Percentiles rank a stretch among this genome's conserved stretches.
Conservation (phyloP, 768 basidiomycete species). For the Russula dissimulans region DNA sequence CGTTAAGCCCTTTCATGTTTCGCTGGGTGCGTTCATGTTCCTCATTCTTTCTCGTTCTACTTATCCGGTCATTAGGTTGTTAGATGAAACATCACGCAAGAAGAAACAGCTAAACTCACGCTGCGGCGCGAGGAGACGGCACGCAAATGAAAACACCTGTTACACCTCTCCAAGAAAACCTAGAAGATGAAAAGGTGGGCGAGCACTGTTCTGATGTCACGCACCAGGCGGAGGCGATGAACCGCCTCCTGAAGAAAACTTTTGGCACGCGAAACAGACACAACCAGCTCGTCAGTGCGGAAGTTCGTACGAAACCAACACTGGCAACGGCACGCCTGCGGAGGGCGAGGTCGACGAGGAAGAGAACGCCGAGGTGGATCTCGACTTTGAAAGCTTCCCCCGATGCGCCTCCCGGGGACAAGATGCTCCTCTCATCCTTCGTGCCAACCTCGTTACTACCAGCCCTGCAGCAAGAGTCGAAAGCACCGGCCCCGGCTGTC, state of each 20-base stretch:
- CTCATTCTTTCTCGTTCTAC: neutral
- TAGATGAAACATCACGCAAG: slow-evolving; percentile 34
- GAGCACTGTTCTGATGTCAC: neutral
- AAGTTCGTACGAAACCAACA: slow-evolving; percentile 33
- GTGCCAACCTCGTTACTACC: slow-evolving; percentile 36
- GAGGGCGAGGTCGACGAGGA: slow-evolving; percentile 35
- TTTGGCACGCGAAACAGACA: slow-evolving; percentile 57
- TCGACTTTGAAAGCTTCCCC: too few species aligned
- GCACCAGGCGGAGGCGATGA: slow-evolving; percentile 73
- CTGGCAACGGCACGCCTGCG: slow-evolving; percentile 23
- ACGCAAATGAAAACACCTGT: slow-evolving; percentile 65
- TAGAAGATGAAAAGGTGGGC: slow-evolving; percentile 75
- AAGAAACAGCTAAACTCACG: slow-evolving; percentile 65
- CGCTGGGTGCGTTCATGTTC: slow-evolving; percentile 36
- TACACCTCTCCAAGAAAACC: slow-evolving; percentile 53
- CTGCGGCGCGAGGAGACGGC: slow-evolving; percentile 73
- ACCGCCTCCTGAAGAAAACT: slow-evolving; percentile 80
- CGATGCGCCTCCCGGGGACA: slow-evolving; percentile 1
- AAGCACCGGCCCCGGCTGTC: slow-evolving; percentile 7
- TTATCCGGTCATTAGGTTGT: neutral
- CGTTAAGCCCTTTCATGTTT: slow-evolving; percentile 59
- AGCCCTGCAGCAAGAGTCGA: neutral
- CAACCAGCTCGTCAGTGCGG: slow-evolving; percentile 38
- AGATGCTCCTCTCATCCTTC: slow-evolving; percentile 45
- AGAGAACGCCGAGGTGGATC: slow-evolving; percentile 31